These are phyloP conservation scores for Pythium myriotylum DNA, from an alignment of 352 stramenopile species.

Conservation along the genomic window DNA sequence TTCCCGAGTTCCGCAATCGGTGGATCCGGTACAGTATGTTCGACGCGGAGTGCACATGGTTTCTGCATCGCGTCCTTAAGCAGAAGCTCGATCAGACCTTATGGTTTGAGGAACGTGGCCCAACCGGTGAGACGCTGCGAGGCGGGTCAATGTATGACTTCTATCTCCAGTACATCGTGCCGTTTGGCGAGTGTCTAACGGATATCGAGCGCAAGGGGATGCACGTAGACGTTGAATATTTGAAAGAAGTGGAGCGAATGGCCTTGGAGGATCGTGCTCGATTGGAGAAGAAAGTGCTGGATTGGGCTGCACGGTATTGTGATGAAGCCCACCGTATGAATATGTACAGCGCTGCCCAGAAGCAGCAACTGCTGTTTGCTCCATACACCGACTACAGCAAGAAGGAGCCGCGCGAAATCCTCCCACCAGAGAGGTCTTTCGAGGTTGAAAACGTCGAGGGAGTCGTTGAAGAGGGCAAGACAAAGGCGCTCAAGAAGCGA, in stretches of 20 bases:
- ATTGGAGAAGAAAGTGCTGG: conserved; percentile 84
- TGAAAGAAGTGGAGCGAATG: conserved; percentile 90
- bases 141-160: conserved; percentile 95
- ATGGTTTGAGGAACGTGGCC: conserved; percentile 73
- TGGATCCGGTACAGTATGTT: conserved; percentile 98
- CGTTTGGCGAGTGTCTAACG: conserved; percentile 98
- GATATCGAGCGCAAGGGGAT: conserved; percentile 98
- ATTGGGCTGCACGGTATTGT: conserved; percentile 93
- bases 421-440: conserved; percentile 70
- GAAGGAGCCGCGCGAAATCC: conserved; percentile 60
- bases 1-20: conserved; percentile 83
- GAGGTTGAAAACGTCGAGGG: conserved; percentile 84
- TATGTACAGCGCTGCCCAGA: conserved; percentile 91
- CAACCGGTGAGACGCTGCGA: conserved; percentile 21
- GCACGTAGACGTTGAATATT: conserved; percentile 89
- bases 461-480: conserved; percentile 68
- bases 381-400: conserved; percentile 77
- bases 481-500: conserved; percentile 77
- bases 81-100: conserved; percentile 89
- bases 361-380: conserved; percentile 97
- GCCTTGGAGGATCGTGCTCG: conserved; percentile 89
- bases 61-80: conserved; percentile 90
- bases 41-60: conserved; percentile 97
- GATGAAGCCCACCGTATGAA: conserved; percentile 96
- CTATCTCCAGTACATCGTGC: conserved; percentile 95